phyloP scores from a whole-genome alignment of 257 asterid genomes.

The Pogostemon cablin region DNA sequence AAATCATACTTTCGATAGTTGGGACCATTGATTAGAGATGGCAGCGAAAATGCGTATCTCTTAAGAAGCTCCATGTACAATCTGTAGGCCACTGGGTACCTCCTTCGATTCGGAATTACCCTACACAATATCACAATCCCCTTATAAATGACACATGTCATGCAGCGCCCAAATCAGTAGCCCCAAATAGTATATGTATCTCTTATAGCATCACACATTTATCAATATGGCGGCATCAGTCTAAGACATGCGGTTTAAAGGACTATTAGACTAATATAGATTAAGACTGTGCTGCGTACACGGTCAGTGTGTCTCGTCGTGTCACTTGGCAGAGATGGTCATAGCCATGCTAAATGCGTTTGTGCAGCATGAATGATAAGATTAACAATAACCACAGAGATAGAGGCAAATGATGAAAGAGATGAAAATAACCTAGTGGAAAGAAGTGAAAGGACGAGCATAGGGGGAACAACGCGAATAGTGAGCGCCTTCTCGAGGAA shows the following conservation, averaged over 20 bases:
- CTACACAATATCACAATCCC: constrained; percentile 48
- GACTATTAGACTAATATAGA: constrained; percentile 3
- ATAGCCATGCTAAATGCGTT: background rate
- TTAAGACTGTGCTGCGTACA: constrained; percentile 1
- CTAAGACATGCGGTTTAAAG: constrained; percentile 4
- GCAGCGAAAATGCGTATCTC: constrained; percentile 75
- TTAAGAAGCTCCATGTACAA: constrained; percentile 85
- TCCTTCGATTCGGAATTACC: constrained; percentile 69
- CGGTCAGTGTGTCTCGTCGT: constrained; percentile 6
- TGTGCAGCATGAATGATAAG: background rate
- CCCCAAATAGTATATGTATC: background rate
- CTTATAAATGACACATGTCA: background rate
- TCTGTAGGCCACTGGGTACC: constrained; percentile 80
- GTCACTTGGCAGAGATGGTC: background rate
- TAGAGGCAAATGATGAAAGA: background rate
- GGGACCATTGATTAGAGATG: constrained; percentile 74
- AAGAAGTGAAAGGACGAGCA: constrained; percentile 79
- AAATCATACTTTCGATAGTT: constrained; percentile 67
- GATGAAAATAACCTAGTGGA: constrained; percentile 59
- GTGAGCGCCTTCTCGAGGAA: constrained; percentile 84
- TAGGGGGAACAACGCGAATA: constrained; percentile 72
- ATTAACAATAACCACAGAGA: background rate
- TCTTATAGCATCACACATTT: background rate
- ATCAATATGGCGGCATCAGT: background rate
- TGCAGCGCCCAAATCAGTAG: background rate